Conservation (phyloP, 768 basidiomycete genomes). For the Leccinum longicurvipes region DNA sequence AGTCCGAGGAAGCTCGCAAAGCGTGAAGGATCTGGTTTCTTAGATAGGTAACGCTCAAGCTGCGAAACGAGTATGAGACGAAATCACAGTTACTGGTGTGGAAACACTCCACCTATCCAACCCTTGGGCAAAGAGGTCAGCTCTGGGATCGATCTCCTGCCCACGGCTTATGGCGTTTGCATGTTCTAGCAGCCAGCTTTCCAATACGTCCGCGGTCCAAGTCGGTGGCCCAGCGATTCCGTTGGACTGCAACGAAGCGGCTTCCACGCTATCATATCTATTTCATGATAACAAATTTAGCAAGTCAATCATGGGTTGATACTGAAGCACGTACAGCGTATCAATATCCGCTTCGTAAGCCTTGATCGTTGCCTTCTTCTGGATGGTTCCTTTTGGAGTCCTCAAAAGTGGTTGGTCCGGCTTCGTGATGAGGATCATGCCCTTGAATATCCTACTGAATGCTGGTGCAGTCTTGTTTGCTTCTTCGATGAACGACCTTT, state of each 20-base stretch:
- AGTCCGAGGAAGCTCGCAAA: conserved; percentile 25
- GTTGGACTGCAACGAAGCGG: background rate
- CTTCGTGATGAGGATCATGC: conserved; percentile 46
- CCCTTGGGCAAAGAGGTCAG: conserved; percentile 29
- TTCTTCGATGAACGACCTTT: conserved; percentile 37
- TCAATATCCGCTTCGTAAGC: conserved; percentile 22
- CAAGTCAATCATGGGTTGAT: no score
- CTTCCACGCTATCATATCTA: conserved; percentile 10
- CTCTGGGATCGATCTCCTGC: background rate
- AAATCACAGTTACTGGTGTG: background rate
- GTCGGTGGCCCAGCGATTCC: background rate
- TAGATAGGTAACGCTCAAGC: conserved; percentile 23
- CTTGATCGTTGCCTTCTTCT: conserved; percentile 14
- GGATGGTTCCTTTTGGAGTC: conserved; percentile 30
- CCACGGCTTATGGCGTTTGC: background rate
- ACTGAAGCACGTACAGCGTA: conserved; percentile 10
- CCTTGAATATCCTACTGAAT: conserved; percentile 43
- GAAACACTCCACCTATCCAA: conserved; percentile 29
- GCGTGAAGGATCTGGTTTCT: conserved; percentile 5
- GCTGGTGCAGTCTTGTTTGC: conserved; percentile 37
- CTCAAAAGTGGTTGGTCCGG: conserved; percentile 39
- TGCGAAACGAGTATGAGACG: background rate
- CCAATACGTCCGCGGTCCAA: conserved; percentile 1
- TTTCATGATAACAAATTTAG: background rate
- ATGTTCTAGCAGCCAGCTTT: conserved; percentile 6